These are phyloP conservation scores for Pseudozyma flocculosa DNA, from an alignment of 1,284 basidiomycete species.

Conservation along the genomic window DNA sequence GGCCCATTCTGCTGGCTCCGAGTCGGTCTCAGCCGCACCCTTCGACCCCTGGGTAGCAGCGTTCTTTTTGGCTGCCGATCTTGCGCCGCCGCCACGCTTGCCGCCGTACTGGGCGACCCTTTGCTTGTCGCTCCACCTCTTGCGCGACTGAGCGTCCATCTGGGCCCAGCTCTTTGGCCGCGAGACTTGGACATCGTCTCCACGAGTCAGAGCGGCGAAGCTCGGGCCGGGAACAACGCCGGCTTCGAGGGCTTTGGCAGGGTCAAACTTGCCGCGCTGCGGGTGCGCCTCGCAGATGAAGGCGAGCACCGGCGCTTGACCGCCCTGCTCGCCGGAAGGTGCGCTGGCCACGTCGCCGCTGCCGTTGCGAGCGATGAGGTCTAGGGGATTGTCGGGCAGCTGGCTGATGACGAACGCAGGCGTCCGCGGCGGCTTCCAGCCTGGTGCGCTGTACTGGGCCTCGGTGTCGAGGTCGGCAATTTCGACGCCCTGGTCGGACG, in stretches of 20 bases:
- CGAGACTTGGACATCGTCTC: constrained; percentile 60
- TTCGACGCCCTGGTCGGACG: neutral
- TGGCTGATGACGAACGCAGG: constrained; percentile 22
- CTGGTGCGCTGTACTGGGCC: neutral
- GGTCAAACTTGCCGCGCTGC: constrained; percentile 83
- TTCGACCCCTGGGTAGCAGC: neutral
- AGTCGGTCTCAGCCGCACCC: constrained; percentile 40
- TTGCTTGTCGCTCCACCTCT: constrained; percentile 59
- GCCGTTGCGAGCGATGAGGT: too few relatives aligned
- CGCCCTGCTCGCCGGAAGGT: constrained; percentile 11
- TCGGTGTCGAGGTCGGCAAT: neutral
- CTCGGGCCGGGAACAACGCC: constrained; percentile 68
- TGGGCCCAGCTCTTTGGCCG: constrained; percentile 44
- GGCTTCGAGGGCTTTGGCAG: constrained; percentile 67
- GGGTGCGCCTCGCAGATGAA: constrained; percentile 78
- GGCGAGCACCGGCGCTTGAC: constrained; percentile 46
- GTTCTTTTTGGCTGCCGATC: constrained; percentile 60
- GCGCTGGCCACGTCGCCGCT: too few relatives aligned
- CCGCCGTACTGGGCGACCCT: constrained; percentile 46
- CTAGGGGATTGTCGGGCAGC: constrained; percentile 9
- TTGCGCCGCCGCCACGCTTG: constrained; percentile 41
- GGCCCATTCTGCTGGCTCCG: constrained; percentile 60
- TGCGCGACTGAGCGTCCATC: constrained; percentile 19
- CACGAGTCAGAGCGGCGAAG: constrained; percentile 59
- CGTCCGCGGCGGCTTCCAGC: constrained; percentile 4